A percentile compares a stretch with the other conserved stretches of the same genome.
Evolutionary conservation across 2,329 filamentous ascomycete species (phyloP).

Genomic region (Cadophora luteo-olivacea): DNA sequence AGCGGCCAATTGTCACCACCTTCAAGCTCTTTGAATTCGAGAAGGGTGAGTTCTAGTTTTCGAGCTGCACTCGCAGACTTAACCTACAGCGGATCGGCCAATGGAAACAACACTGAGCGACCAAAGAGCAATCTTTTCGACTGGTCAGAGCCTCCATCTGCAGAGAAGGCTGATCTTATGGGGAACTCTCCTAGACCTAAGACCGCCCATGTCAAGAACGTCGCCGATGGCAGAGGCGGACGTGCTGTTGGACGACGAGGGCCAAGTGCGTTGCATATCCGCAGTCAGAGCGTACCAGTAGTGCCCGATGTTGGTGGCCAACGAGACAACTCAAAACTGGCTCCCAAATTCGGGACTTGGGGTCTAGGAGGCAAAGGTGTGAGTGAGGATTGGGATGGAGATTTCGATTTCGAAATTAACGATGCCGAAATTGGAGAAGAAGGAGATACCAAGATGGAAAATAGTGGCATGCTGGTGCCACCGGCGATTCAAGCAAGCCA

Average conservation of each 20-base stretch:
- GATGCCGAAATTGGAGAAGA: slow-evolving; percentile 48
- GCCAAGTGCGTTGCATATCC: slow-evolving; percentile 70
- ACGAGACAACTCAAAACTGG: slow-evolving; percentile 60
- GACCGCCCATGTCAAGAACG: slow-evolving; percentile 79
- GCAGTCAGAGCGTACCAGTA: slow-evolving; percentile 82
- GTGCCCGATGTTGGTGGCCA: slow-evolving; percentile 64
- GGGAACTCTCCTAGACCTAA: slow-evolving; percentile 69
- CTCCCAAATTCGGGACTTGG: slow-evolving; percentile 81
- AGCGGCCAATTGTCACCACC: slow-evolving; percentile 66
- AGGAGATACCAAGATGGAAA: slow-evolving; percentile 48
- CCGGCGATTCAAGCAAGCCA: slow-evolving; percentile 82
- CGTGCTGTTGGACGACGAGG: slow-evolving; percentile 70
- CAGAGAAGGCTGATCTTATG: slow-evolving; percentile 66
- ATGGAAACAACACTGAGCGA: slow-evolving; percentile 52
- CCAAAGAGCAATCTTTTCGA: slow-evolving; percentile 77
- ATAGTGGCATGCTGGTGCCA: slow-evolving; percentile 71
- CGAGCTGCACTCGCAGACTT: slow-evolving; percentile 61
- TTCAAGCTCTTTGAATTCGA: slow-evolving; percentile 59
- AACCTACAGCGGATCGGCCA: slow-evolving; percentile 53
- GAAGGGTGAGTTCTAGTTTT: slow-evolving; percentile 58
- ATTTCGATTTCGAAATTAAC: slow-evolving; percentile 72
- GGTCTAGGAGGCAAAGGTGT: slow-evolving; percentile 78
- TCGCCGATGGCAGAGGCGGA: slow-evolving; percentile 73
- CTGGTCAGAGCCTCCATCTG: slow-evolving; percentile 71
- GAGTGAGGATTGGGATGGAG: slow-evolving; percentile 89